Evolutionary conservation across 192 early-diverging fungal genomes (phyloP).

Genomic region (Umbelopsis vinacea): DNA sequence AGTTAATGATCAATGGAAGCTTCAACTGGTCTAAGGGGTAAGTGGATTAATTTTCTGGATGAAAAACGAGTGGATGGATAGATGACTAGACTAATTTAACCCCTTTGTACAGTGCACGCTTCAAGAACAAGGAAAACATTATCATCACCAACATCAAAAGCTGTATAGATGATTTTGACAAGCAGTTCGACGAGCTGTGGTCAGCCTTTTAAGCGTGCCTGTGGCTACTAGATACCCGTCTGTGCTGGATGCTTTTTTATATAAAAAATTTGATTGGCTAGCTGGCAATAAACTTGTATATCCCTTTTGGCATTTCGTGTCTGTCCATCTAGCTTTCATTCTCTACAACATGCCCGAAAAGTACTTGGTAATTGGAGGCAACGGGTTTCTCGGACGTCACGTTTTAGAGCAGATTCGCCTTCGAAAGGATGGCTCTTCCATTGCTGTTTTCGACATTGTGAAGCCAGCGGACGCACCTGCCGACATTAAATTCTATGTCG

Average conservation of each 20-base stretch:
- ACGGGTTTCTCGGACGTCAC: constrained; percentile 85
- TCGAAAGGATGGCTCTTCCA: constrained; percentile 55
- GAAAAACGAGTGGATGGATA: no score
- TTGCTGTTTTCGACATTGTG: constrained; percentile 87
- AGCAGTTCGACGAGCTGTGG: constrained; percentile 70
- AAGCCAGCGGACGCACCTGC: constrained; percentile 45
- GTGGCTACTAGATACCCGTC: not conserved
- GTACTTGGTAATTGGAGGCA: constrained; percentile 84
- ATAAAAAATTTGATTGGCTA: constrained; percentile 16
- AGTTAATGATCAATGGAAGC: constrained; percentile 63
- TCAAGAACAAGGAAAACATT: constrained; percentile 70
- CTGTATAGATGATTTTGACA: constrained; percentile 59
- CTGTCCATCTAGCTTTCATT: not conserved
- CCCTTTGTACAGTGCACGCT: constrained; percentile 51
- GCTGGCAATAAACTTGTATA: not conserved
- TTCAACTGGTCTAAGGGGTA: constrained; percentile 65
- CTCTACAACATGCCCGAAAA: constrained; percentile 19
- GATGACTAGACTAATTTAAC: not conserved
- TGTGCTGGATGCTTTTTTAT: no score
- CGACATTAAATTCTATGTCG: constrained; percentile 50
- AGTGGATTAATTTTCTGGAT: no score
- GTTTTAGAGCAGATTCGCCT: constrained; percentile 78
- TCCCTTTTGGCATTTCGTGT: not conserved
- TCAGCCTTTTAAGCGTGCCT: constrained; percentile 46
- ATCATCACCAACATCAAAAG: constrained; percentile 65